Evolutionary conservation across 768 basidiomycete species (phyloP).

Genomic region (Termitomyces eurrhizus): DNA sequence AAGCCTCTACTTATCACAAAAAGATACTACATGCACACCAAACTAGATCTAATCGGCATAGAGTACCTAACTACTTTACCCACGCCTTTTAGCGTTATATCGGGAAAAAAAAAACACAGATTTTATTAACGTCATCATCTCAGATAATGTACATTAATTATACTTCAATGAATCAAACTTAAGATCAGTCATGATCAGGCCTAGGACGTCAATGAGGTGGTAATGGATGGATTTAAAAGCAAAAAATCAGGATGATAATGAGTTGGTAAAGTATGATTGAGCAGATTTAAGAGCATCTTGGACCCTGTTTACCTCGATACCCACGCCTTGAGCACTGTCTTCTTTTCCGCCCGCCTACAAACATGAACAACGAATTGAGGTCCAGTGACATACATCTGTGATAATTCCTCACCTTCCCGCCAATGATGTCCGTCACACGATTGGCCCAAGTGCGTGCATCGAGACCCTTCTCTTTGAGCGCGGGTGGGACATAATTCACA

Average conservation of each 20-base stretch:
- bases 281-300: constrained; percentile 66
- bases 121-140: too few species aligned
- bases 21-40: too few species aligned
- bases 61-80: too few species aligned
- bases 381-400: neutral
- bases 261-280: constrained; percentile 30
- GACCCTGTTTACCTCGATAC: constrained; percentile 57
- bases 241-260: constrained; percentile 4
- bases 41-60: too few species aligned
- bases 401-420: constrained; percentile 72
- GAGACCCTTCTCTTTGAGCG: constrained; percentile 56
- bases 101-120: too few species aligned
- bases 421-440: constrained; percentile 72
- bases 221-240: neutral
- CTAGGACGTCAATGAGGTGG: neutral
- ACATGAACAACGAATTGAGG: neutral
- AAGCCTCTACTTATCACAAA: too few species aligned
- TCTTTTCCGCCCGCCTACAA: constrained; percentile 90
- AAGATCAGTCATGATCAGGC: neutral
- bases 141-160: neutral
- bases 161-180: neutral
- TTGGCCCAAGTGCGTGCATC: constrained; percentile 90
- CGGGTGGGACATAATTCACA: constrained; percentile 71
- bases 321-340: constrained; percentile 88
- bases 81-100: too few species aligned